A percentile compares a stretch with the other conserved stretches of the same genome.
phyloP scores from a whole-genome alignment of 768 basidiomycete species.

The Strobilomyces dryophilus region DNA sequence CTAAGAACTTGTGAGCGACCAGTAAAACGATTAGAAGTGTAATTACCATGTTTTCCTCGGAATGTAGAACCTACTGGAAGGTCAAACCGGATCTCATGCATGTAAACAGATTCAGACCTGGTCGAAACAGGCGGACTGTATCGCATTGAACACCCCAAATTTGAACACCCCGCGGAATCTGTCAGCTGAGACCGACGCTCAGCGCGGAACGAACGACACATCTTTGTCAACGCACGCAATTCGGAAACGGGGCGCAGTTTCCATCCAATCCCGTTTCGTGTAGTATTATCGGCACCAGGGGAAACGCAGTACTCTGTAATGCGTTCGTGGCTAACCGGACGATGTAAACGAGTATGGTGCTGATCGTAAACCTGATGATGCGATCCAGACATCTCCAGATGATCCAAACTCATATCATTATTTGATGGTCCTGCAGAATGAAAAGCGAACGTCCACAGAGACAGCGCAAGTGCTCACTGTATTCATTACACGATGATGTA shows the following conservation, averaged over 20 bases:
- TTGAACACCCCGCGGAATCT: conserved; percentile 78
- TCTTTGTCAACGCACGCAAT: conserved; percentile 47
- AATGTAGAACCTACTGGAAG: conserved; percentile 47
- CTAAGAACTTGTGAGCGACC: conserved; percentile 34
- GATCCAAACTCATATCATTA: neutral
- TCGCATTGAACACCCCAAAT: conserved; percentile 87
- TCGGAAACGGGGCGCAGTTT: conserved; percentile 66
- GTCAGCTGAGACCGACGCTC: conserved; percentile 54
- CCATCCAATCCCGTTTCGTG: conserved; percentile 42
- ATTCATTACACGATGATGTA: neutral
- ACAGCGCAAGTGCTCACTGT: conserved; percentile 5
- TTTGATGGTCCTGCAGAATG: conserved; percentile 4
- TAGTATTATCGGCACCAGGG: conserved; percentile 9
- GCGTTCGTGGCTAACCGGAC: neutral
- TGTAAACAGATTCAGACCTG: conserved; percentile 39
- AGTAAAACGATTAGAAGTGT: neutral
- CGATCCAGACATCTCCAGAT: neutral
- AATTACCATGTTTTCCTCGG: conserved; percentile 61
- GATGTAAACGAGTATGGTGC: neutral
- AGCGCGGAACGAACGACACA: neutral
- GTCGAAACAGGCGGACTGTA: conserved; percentile 83
- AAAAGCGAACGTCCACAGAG: neutral
- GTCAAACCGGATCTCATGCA: neutral
- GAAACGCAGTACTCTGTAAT: neutral
- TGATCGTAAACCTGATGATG: neutral